Conservation (phyloP, 1,284 basidiomycete species). For the Fistulinella cinereoalba region DNA sequence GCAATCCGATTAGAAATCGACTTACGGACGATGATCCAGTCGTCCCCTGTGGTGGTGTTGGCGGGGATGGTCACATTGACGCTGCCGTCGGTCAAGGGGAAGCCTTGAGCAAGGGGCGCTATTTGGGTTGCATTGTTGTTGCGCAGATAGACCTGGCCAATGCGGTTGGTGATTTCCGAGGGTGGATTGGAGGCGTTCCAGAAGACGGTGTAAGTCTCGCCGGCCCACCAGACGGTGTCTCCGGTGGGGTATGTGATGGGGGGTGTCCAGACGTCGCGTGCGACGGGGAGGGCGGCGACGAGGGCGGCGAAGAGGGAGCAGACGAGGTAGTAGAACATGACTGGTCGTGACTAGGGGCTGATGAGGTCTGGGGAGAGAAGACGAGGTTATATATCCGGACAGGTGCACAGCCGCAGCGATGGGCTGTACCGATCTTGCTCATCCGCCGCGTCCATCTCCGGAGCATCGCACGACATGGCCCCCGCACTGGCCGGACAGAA, state of each 20-base stretch:
- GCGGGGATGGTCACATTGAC: constrained; percentile 40
- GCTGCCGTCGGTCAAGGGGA: constrained; percentile 40
- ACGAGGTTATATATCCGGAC: not conserved
- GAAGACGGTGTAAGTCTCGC: constrained; percentile 42
- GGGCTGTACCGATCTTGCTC: not conserved
- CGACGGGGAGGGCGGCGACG: constrained; percentile 27
- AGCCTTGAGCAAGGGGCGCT: constrained; percentile 36
- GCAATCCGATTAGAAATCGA: constrained; percentile 2
- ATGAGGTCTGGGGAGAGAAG: not conserved
- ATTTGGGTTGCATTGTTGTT: constrained; percentile 28
- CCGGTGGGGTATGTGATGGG: constrained; percentile 37
- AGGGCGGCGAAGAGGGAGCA: constrained; percentile 20
- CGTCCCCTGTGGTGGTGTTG: constrained; percentile 28
- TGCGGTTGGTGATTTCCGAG: constrained; percentile 44
- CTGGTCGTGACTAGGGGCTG: too few species aligned
- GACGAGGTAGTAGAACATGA: constrained; percentile 9
- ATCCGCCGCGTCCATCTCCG: constrained; percentile 10
- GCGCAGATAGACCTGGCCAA: constrained; percentile 42
- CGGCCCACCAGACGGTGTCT: constrained; percentile 42
- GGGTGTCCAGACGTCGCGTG: constrained; percentile 49
- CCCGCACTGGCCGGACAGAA: constrained; percentile 35
- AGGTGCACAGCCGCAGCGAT: not conserved
- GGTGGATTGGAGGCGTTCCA: constrained; percentile 47
- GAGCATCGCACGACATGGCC: constrained; percentile 46
- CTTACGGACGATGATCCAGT: constrained; percentile 44